Conservation (phyloP, 1,284 basidiomycete species). For the Laetiporus sulphureus region DNA sequence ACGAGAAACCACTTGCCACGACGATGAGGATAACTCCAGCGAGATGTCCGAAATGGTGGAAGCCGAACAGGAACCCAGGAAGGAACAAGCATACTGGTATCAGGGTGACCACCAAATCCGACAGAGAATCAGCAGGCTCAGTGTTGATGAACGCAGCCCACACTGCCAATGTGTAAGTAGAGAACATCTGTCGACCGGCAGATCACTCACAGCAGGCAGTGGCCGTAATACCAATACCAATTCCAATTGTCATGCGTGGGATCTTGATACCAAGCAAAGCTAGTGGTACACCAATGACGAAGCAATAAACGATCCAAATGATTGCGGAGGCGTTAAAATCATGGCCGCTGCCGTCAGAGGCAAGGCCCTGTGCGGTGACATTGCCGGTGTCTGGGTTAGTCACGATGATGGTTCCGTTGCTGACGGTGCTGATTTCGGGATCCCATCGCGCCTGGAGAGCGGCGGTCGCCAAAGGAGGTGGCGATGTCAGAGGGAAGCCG, state of each 20-base stretch:
- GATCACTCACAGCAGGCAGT: conserved; percentile 39
- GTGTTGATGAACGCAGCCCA: conserved; percentile 60
- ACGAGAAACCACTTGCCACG: conserved; percentile 45
- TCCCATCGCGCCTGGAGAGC: conserved; percentile 1
- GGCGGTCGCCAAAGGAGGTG: background rate
- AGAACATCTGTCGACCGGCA: background rate
- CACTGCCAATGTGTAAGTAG: conserved; percentile 26
- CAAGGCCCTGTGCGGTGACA: conserved; percentile 44
- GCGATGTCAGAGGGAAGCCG: background rate
- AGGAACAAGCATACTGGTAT: conserved; percentile 43
- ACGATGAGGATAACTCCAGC: conserved; percentile 41
- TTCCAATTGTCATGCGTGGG: conserved; percentile 47
- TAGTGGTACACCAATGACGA: conserved; percentile 46
- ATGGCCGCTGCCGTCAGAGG: conserved; percentile 51
- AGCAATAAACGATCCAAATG: conserved; percentile 50
- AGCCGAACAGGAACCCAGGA: conserved; percentile 44
- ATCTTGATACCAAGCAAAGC: conserved; percentile 48
- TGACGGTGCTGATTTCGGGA: conserved; percentile 29
- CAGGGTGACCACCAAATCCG: conserved; percentile 44
- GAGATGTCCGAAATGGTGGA: conserved; percentile 41
- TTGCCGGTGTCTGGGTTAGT: conserved; percentile 37
- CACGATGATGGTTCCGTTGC: conserved; percentile 36
- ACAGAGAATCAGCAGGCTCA: conserved; percentile 37
- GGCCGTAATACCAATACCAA: conserved; percentile 42
- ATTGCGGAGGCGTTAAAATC: conserved; percentile 42